Conservation (phyloP, 768 basidiomycete species). For the Tricholoma furcatifolium region DNA sequence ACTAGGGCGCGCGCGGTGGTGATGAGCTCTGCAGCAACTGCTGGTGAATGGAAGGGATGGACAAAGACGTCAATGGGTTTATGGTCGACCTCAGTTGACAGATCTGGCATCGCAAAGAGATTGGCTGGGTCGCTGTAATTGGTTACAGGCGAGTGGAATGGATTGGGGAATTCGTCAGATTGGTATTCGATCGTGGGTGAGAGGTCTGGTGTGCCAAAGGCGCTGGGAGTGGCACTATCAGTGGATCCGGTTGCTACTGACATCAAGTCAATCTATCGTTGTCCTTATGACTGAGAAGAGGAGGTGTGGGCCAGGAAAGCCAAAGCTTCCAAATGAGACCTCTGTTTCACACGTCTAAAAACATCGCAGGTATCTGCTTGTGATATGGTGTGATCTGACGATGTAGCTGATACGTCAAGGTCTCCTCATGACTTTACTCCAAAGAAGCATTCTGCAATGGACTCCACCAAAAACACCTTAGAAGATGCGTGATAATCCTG, state of each 20-base stretch:
- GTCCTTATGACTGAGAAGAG: background rate
- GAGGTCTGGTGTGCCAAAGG: constrained; percentile 1
- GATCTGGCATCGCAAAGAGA: constrained; percentile 28
- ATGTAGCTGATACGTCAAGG: background rate
- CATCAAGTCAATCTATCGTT: constrained; percentile 1
- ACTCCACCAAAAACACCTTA: no score
- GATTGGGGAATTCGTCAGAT: constrained; percentile 3
- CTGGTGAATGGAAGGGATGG: constrained; percentile 38
- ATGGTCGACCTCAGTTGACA: constrained; percentile 10
- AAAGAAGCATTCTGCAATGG: no score
- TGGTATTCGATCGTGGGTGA: constrained; percentile 7
- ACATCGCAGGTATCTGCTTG: constrained; percentile 4
- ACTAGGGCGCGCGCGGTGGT: constrained; percentile 43
- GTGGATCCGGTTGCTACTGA: background rate
- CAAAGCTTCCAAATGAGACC: constrained; percentile 13
- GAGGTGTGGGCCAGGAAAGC: constrained; percentile 1
- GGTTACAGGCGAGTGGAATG: constrained; percentile 14
- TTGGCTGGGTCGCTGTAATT: constrained; percentile 25
- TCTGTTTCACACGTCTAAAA: constrained; percentile 17
- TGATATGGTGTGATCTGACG: background rate
- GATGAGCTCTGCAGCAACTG: constrained; percentile 42
- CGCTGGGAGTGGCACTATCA: background rate
- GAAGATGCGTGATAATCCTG: no score
- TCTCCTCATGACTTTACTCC: no score
- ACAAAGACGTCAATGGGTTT: constrained; percentile 29